Percentiles rank a stretch among this genome's conserved stretches.
These are phyloP conservation scores for Plasmodium coatneyi DNA, from an alignment of 169 alveolate species.

Conservation along the genomic window DNA sequence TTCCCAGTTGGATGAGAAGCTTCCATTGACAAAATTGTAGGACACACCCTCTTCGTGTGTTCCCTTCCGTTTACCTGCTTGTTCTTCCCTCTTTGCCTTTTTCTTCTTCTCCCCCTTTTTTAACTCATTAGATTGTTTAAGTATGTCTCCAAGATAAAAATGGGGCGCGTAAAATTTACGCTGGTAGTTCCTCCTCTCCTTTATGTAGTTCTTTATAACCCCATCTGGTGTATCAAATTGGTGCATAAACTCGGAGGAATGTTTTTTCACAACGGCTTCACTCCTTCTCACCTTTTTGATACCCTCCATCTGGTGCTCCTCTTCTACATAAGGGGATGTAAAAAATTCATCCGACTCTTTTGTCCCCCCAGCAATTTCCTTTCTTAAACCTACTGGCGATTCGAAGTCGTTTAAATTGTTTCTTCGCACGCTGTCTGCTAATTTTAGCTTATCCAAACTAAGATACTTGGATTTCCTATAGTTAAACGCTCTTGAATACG, in stretches of 20 bases:
- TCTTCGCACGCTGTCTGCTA: constrained; percentile 2
- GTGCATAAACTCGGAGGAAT: constrained; percentile 21
- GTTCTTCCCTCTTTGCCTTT: background rate
- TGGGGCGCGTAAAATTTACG: constrained; percentile 15
- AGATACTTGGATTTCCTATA: constrained; percentile 38
- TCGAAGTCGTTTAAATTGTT: constrained; percentile 9
- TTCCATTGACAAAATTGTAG: constrained; percentile 35
- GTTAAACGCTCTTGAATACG: background rate
- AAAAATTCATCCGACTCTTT: constrained; percentile 24
- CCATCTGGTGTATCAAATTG: constrained; percentile 6
- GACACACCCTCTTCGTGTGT: constrained; percentile 6
- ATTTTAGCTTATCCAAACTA: background rate
- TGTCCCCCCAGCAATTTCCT: background rate
- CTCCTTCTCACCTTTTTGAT: background rate
- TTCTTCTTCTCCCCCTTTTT: constrained; percentile 1
- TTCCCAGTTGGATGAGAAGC: constrained; percentile 2
- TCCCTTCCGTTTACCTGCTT: background rate
- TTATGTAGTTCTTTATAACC: constrained; percentile 20
- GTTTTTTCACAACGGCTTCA: constrained; percentile 65
- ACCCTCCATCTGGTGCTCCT: background rate
- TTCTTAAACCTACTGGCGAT: constrained; percentile 25
- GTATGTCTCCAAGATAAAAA: constrained; percentile 8
- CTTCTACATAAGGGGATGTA: constrained; percentile 33
- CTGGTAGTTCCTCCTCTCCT: constrained; percentile 48
- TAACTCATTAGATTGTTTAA: background rate